phyloP scores from a whole-genome alignment of 2,329 filamentous ascomycete genomes.

The Diaporthe sp. region DNA sequence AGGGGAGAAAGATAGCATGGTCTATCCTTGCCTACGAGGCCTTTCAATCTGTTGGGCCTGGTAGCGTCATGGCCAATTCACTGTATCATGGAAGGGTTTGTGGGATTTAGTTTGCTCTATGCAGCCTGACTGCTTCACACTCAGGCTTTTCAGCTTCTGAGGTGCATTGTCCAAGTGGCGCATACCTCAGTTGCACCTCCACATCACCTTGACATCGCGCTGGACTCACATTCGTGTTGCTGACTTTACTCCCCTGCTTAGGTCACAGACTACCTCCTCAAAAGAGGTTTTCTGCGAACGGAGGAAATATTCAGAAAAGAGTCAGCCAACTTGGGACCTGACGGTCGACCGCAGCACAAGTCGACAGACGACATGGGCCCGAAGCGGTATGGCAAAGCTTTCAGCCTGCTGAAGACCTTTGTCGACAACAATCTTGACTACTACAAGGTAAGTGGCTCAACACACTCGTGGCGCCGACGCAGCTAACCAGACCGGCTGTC shows the following conservation, averaged over 20 bases:
- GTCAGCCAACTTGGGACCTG: constrained; percentile 83
- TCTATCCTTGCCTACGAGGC: not conserved
- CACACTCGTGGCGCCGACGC: no score
- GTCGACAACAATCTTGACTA: constrained; percentile 92
- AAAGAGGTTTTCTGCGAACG: constrained; percentile 93
- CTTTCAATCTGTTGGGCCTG: not conserved
- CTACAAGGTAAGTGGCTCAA: constrained; percentile 75
- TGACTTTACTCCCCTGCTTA: constrained; percentile 40
- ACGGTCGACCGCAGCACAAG: constrained; percentile 78
- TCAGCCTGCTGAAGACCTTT: constrained; percentile 80
- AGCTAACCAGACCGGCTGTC: constrained; percentile 36
- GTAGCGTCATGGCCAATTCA: not conserved
- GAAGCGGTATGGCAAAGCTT: constrained; percentile 82
- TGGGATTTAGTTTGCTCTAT: not conserved
- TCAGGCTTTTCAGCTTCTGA: not conserved
- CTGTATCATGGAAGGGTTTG: not conserved
- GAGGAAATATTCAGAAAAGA: constrained; percentile 94
- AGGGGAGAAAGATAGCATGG: no score
- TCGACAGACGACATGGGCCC: constrained; percentile 76
- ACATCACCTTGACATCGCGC: not conserved
- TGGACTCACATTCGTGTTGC: not conserved
- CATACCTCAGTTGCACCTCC: not conserved
- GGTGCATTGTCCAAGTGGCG: not conserved
- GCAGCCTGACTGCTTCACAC: not conserved
- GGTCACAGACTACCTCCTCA: constrained; percentile 94